Conservation (phyloP, 805 yeast species). For the Geotrichum ghanense region DNA sequence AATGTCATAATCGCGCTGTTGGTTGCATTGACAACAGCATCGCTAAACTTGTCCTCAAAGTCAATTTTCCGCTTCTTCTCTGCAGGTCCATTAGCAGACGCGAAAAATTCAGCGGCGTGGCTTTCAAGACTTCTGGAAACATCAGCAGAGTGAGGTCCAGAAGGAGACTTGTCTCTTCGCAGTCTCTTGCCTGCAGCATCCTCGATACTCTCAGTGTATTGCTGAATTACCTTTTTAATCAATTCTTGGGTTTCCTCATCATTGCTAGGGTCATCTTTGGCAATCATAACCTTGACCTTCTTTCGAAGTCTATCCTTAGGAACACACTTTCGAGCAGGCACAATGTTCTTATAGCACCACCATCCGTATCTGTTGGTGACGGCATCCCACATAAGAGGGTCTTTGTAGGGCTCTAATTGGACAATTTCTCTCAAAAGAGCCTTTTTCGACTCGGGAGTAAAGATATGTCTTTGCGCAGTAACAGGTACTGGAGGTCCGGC, state of each 20-base stretch:
- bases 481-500: neutral
- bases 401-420: neutral
- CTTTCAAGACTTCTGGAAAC: neutral
- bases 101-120: neutral
- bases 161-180: neutral
- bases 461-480: neutral
- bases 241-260: neutral
- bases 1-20: neutral
- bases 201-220: neutral
- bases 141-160: too few relatives aligned
- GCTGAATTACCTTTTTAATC: neutral
- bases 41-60: neutral
- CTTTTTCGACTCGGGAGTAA: neutral
- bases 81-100: neutral
- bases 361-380: neutral
- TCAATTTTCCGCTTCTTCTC: neutral
- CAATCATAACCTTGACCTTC: neutral
- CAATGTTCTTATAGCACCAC: neutral
- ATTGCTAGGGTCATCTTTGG: neutral
- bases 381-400: conserved; percentile 1
- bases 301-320: neutral
- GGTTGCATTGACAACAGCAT: neutral
- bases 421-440: neutral
- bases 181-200: neutral
- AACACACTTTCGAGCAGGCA: neutral